These are phyloP conservation scores for Pleurotus giganteus DNA, from an alignment of 768 basidiomycete genomes.

Conservation along the genomic window DNA sequence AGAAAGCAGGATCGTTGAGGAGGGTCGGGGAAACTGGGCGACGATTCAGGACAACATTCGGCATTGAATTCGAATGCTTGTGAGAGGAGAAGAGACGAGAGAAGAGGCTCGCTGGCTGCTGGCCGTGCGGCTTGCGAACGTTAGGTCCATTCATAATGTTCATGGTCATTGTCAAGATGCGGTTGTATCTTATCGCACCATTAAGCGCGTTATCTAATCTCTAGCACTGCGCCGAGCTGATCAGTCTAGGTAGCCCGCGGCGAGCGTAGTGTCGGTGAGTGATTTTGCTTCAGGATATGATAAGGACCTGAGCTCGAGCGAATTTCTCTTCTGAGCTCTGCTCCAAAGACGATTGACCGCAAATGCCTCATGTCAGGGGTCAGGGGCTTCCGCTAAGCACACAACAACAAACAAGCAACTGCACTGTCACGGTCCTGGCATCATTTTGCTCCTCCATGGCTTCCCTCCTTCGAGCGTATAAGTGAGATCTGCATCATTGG, in stretches of 20 bases:
- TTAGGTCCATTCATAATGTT: neutral
- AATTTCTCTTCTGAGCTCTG: too few species aligned
- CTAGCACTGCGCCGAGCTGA: too few species aligned
- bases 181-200: too few species aligned
- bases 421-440: neutral
- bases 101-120: constrained; percentile 10
- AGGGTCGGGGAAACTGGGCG: constrained; percentile 26
- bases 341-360: too few species aligned
- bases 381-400: neutral
- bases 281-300: too few species aligned
- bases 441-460: constrained; percentile 26
- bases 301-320: too few species aligned
- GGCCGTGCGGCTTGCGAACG: neutral
- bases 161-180: too few species aligned
- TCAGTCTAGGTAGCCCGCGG: too few species aligned
- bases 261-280: too few species aligned
- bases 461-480: constrained; percentile 35
- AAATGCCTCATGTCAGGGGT: too few species aligned
- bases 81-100: constrained; percentile 17
- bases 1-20: constrained; percentile 58
- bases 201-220: neutral
- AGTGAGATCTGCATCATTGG: too few species aligned
- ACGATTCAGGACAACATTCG: constrained; percentile 9
- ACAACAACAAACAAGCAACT: neutral
- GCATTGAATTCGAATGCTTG: constrained; percentile 2